Evolutionary conservation across 441 rosid species (phyloP).

Genomic region (Corymbia calophylla): DNA sequence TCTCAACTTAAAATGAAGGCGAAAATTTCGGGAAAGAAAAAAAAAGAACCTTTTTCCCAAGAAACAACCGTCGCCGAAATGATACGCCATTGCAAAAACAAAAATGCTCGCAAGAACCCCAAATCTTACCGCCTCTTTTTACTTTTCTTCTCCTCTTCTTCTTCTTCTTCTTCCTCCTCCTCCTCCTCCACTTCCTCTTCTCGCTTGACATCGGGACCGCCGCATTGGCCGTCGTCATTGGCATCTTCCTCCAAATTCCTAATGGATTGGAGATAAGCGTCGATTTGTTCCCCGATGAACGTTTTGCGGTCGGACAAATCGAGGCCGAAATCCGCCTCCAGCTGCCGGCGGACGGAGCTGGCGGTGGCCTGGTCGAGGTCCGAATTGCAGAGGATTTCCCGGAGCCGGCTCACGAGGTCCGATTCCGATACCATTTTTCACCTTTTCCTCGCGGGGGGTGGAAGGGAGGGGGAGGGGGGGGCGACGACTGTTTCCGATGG

Average conservation of each 20-base stretch:
- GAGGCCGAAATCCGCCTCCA: conserved; percentile 51
- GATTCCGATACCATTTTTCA: conserved; percentile 50
- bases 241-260: neutral
- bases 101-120: neutral
- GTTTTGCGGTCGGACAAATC: conserved; percentile 53
- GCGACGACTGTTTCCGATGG: neutral
- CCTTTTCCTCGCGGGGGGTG: neutral
- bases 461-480: neutral
- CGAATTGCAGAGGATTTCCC: conserved; percentile 46
- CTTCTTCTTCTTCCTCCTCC: conserved; percentile 18
- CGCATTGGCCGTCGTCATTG: conserved; percentile 11
- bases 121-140: neutral
- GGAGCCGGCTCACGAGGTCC: conserved; percentile 57
- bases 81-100: neutral
- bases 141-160: conserved; percentile 1
- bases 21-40: neutral
- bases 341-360: conserved; percentile 54
- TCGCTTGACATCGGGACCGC: neutral
- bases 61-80: neutral
- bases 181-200: conserved; percentile 26
- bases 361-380: conserved; percentile 71
- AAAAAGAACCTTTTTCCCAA: neutral
- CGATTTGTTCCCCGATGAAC: conserved; percentile 64
- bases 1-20: neutral
- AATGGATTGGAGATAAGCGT: conserved; percentile 37